These are phyloP conservation scores for Cenchrus purpureus DNA, from an alignment of 176 grass and related monocot species.

Conservation along the genomic window DNA sequence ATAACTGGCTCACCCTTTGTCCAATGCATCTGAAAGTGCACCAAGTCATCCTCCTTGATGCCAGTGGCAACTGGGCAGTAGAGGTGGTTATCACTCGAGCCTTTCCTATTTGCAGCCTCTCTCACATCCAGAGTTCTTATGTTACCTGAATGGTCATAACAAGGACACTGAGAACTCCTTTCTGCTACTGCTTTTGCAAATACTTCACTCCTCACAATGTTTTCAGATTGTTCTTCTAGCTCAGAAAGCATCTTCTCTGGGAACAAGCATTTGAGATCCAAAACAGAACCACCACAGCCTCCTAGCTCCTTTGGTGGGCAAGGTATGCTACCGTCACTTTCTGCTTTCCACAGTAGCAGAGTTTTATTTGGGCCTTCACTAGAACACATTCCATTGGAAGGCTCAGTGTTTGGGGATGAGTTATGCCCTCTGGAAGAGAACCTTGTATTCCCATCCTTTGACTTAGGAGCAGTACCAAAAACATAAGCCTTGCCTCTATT, in stretches of 20 bases:
- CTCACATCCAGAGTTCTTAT: slow-evolving; percentile 31
- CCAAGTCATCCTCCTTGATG: slow-evolving; percentile 57
- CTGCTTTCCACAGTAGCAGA: slow-evolving; percentile 53
- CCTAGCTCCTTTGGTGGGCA: slow-evolving; percentile 71
- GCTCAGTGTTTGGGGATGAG: background rate
- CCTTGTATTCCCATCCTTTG: slow-evolving; percentile 23
- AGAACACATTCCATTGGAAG: background rate
- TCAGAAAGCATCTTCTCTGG: slow-evolving; percentile 43
- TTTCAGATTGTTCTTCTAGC: slow-evolving; percentile 53
- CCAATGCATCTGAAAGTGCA: slow-evolving; percentile 84
- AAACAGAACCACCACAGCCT: slow-evolving; percentile 51
- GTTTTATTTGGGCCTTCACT: slow-evolving; percentile 4
- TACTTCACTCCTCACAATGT: slow-evolving; percentile 36
- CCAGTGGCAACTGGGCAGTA: slow-evolving; percentile 56
- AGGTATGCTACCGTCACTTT: slow-evolving; percentile 69
- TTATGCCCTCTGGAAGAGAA: slow-evolving; percentile 13
- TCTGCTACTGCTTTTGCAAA: slow-evolving; percentile 19
- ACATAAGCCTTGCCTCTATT: slow-evolving; percentile 15
- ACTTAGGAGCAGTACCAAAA: background rate
- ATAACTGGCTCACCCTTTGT: slow-evolving; percentile 76
- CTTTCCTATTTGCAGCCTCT: slow-evolving; percentile 53
- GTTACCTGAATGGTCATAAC: slow-evolving; percentile 41
- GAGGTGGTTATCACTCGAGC: slow-evolving; percentile 69
- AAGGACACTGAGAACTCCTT: slow-evolving; percentile 41
- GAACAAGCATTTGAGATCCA: slow-evolving; percentile 59